Evolutionary conservation across 129 eudicot species (phyloP).

Genomic region (Chrysanthemum lavandulifolium): DNA sequence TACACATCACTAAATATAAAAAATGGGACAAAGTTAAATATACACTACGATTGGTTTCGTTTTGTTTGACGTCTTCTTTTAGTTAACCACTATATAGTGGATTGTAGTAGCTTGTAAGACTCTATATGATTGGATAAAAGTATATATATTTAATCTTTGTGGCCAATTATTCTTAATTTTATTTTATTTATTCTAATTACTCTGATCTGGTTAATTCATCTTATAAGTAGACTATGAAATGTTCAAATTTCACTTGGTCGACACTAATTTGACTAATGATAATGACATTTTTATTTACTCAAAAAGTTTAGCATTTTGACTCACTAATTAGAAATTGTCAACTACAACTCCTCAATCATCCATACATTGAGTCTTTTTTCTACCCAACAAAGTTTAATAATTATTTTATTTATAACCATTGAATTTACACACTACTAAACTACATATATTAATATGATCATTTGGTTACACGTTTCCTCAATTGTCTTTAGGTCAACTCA

Average conservation of each 20-base stretch:
- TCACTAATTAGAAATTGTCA: conserved; percentile 4
- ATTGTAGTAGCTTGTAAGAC: not conserved
- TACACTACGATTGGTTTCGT: not conserved
- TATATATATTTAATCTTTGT: too few species aligned
- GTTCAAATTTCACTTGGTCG: not conserved
- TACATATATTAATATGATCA: too few species aligned
- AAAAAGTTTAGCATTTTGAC: not conserved
- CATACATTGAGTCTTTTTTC: not conserved
- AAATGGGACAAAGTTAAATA: not conserved
- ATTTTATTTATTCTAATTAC: not conserved
- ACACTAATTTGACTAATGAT: conserved; percentile 2
- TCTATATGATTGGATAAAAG: not conserved
- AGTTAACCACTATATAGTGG: not conserved
- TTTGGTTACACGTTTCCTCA: too few species aligned
- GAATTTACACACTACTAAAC: too few species aligned
- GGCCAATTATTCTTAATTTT: not conserved
- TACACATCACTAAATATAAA: not conserved
- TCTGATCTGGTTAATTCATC: not conserved
- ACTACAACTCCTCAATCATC: not conserved
- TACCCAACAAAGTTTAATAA: not conserved
- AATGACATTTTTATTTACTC: not conserved
- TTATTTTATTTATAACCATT: too few species aligned
- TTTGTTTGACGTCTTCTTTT: conserved; percentile 2
- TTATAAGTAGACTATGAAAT: not conserved
- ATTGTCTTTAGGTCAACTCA: too few species aligned